Evolutionary conservation across 2,329 filamentous ascomycete genomes (phyloP).

Genomic region (Penicillium psychrosexuale): DNA sequence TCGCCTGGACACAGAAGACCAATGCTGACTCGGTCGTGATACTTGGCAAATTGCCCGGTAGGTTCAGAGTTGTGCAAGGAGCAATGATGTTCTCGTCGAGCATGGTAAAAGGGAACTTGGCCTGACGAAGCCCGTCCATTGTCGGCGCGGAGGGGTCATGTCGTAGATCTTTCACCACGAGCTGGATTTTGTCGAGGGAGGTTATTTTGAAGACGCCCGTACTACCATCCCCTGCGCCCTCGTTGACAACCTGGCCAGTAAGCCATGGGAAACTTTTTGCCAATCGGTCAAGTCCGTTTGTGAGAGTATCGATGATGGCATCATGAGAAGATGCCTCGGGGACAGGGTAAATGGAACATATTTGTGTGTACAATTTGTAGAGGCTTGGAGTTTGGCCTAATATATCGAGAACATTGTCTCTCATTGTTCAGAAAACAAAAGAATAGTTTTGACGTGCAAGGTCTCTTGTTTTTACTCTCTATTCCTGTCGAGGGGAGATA

Average conservation of each 20-base stretch:
- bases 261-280: slow-evolving; percentile 13
- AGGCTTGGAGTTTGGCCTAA: slow-evolving; percentile 10
- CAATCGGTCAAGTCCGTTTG: slow-evolving; percentile 12
- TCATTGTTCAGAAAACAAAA: neutral
- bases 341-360: slow-evolving; percentile 11
- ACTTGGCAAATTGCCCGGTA: slow-evolving; percentile 33
- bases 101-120: slow-evolving; percentile 48
- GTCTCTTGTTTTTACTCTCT: neutral
- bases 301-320: slow-evolving; percentile 9
- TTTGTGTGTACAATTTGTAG: slow-evolving; percentile 18
- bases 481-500: neutral
- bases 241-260: slow-evolving; percentile 42
- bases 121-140: slow-evolving; percentile 38
- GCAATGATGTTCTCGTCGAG: slow-evolving; percentile 48
- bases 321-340: slow-evolving; percentile 7
- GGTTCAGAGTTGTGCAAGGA: slow-evolving; percentile 32
- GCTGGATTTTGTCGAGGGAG: slow-evolving; percentile 27
- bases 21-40: slow-evolving; percentile 25
- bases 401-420: slow-evolving; percentile 5
- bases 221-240: slow-evolving; percentile 27
- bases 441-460: neutral
- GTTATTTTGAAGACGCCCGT: slow-evolving; percentile 42
- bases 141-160: slow-evolving; percentile 36
- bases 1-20: slow-evolving; percentile 51
- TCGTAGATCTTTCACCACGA: slow-evolving; percentile 48